Percentiles rank a stretch among this genome's conserved stretches.
Conservation (phyloP, 352 stramenopile genomes). For the Phytophthora quininea region DNA sequence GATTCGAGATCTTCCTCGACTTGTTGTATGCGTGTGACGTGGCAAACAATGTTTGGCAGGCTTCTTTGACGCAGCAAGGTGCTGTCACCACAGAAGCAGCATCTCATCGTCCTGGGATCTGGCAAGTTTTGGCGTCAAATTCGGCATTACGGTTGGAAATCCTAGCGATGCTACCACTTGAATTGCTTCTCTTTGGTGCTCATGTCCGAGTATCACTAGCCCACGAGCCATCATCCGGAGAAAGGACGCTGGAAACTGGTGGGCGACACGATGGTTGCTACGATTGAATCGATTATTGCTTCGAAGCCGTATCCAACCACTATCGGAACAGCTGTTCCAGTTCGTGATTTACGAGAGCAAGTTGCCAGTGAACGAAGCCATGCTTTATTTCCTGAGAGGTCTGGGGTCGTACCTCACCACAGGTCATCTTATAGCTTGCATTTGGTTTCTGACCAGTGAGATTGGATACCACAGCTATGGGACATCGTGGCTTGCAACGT, state of each 20-base stretch:
- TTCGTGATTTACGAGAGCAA: constrained; percentile 60
- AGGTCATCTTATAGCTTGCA: constrained; percentile 59
- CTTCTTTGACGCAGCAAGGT: constrained; percentile 13
- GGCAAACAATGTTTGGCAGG: constrained; percentile 37
- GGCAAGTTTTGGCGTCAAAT: constrained; percentile 18
- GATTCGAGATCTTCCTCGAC: constrained; percentile 62
- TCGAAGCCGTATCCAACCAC: constrained; percentile 29
- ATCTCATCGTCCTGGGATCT: constrained; percentile 1
- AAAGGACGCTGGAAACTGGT: not conserved
- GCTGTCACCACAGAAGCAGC: not conserved
- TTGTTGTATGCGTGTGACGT: constrained; percentile 53
- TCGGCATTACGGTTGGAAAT: constrained; percentile 44
- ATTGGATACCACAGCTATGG: constrained; percentile 33
- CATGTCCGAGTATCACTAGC: constrained; percentile 33
- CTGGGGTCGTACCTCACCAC: constrained; percentile 50
- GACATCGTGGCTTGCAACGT: constrained; percentile 53
- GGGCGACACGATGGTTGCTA: constrained; percentile 35
- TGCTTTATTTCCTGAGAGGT: constrained; percentile 45
- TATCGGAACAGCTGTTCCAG: constrained; percentile 53
- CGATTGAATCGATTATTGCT: constrained; percentile 56
- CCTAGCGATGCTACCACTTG: constrained; percentile 46
- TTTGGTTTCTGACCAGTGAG: constrained; percentile 53
- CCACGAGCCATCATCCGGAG: too few relatives aligned
- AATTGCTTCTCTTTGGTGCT: constrained; percentile 39
- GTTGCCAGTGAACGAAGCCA: constrained; percentile 37